Conservation (phyloP, 768 basidiomycete species). For the Russula vinacea region DNA sequence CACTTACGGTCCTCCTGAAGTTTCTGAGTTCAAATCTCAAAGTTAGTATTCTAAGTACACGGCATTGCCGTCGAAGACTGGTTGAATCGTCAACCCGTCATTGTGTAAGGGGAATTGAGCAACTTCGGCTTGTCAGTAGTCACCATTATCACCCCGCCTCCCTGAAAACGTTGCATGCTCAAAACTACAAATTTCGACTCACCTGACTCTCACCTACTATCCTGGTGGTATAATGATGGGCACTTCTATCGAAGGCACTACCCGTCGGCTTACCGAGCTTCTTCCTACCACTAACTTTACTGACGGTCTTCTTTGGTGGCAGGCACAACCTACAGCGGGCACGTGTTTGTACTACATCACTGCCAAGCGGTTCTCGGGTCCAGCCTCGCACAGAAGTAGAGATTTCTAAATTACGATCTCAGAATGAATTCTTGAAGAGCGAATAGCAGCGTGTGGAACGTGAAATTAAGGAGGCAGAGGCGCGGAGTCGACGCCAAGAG, state of each 20-base stretch:
- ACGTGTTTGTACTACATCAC: no score
- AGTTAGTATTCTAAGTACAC: constrained; percentile 34
- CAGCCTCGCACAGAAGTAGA: no score
- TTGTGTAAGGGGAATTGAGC: constrained; percentile 32
- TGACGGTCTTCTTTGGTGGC: constrained; percentile 54
- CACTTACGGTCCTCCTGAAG: constrained; percentile 40
- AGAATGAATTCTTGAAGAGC: no score
- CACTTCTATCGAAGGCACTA: constrained; percentile 44
- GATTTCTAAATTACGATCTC: no score
- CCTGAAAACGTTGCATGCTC: constrained; percentile 65
- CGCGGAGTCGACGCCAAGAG: no score
- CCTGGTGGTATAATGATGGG: constrained; percentile 57
- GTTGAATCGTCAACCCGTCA: neutral
- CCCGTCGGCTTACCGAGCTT: constrained; percentile 45
- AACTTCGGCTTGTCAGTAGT: constrained; percentile 37
- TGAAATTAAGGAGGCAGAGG: no score
- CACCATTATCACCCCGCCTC: no score
- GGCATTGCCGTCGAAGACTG: neutral
- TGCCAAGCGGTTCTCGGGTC: no score
- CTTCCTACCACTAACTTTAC: constrained; percentile 49
- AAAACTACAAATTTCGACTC: constrained; percentile 32
- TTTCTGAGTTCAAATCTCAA: constrained; percentile 39
- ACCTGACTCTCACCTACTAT: constrained; percentile 66
- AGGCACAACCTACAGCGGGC: constrained; percentile 61
- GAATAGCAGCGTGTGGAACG: no score